A percentile compares a stretch with the other conserved stretches of the same genome.
These are phyloP conservation scores for Epithele typhae DNA, from an alignment of 768 basidiomycete species.

Conservation along the genomic window DNA sequence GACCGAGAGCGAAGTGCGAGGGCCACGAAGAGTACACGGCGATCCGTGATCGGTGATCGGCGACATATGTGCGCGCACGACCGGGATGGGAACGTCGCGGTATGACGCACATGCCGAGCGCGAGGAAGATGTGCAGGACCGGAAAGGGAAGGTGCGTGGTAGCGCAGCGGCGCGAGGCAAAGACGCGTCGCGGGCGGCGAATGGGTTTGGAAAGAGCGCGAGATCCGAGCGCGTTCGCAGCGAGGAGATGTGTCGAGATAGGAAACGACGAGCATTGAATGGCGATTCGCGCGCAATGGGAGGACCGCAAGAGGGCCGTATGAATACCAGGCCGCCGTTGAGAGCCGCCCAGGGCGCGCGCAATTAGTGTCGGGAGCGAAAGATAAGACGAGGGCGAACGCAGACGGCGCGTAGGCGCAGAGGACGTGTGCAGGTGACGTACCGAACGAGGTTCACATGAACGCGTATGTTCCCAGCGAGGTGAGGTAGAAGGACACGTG, in stretches of 20 bases:
- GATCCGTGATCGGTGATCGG: conserved; percentile 17
- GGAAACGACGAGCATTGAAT: conserved; percentile 16
- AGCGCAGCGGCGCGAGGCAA: conserved; percentile 2
- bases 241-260: conserved; percentile 14
- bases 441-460: conserved; percentile 11
- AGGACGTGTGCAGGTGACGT: conserved; percentile 13
- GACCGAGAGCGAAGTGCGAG: conserved; percentile 2
- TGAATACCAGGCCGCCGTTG: conserved; percentile 8
- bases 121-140: conserved; percentile 2
- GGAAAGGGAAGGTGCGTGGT: background rate
- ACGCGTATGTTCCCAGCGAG: conserved; percentile 12
- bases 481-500: conserved; percentile 8
- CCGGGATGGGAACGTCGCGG: background rate
- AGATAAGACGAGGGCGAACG: conserved; percentile 5
- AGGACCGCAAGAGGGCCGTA: conserved; percentile 2
- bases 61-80: conserved; percentile 2
- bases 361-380: conserved; percentile 6
- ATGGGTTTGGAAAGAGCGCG: background rate
- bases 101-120: conserved; percentile 8
- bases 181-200: conserved; percentile 4
- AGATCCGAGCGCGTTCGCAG: background rate
- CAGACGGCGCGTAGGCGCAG: too few relatives aligned
- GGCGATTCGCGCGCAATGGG: conserved; percentile 12
- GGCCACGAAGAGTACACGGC: conserved; percentile 4
- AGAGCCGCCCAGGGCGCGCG: conserved; percentile 7